Conservation (phyloP, 306 rosid species). For the Quercus parvula region DNA sequence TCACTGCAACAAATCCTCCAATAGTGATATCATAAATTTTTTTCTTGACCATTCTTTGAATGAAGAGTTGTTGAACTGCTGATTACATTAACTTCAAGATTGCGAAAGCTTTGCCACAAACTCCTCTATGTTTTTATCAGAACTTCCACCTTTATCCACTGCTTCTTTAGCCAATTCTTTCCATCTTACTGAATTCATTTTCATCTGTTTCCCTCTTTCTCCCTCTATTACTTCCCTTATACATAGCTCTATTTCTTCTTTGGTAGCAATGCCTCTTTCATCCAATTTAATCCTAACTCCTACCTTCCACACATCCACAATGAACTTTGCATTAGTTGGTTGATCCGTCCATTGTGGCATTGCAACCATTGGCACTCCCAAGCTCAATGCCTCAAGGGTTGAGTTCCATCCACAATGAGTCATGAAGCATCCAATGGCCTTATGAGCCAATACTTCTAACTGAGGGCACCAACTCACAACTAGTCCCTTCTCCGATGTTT, state of each 20-base stretch:
- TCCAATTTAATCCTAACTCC: slow-evolving; percentile 6
- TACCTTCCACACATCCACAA: slow-evolving; percentile 9
- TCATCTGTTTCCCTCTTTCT: not conserved
- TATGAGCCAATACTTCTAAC: slow-evolving; percentile 3
- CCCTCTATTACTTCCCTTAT: slow-evolving; percentile 14
- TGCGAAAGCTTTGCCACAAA: not conserved
- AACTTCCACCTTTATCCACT: slow-evolving; percentile 19
- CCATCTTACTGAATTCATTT: not conserved
- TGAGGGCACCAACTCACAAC: slow-evolving; percentile 17
- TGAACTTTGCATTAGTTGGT: slow-evolving; percentile 7
- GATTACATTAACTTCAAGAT: too few species aligned
- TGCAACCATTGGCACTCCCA: slow-evolving; percentile 10
- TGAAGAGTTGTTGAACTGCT: too few species aligned
- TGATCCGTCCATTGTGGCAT: slow-evolving; percentile 19
- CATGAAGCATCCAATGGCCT: not conserved
- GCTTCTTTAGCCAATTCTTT: slow-evolving; percentile 11
- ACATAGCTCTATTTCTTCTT: slow-evolving; percentile 6
- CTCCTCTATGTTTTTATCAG: slow-evolving; percentile 2
- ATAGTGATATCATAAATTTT: too few species aligned
- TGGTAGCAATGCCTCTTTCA: not conserved
- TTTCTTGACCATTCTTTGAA: too few species aligned
- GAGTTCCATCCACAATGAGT: slow-evolving; percentile 17
- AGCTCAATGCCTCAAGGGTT: not conserved
- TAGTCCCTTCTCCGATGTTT: not conserved
- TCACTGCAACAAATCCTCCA: too few species aligned